Base-by-base conservation (phyloP, 2,329 filamentous ascomycete species). In the Nectriaceae sp. region DNA sequence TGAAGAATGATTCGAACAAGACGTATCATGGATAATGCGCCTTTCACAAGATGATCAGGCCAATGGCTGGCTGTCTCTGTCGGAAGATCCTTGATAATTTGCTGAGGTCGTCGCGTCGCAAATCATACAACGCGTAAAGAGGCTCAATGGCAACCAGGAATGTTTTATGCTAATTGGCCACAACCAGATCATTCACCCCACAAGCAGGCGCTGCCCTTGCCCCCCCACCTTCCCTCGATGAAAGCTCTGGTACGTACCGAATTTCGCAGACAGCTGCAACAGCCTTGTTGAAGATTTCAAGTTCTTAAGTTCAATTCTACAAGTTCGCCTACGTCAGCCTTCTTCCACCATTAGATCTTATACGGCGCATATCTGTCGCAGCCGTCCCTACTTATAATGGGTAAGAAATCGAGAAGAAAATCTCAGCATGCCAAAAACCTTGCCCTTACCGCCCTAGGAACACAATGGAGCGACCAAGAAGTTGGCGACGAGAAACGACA, bases 381-480 rank as follows among this genome's bases (percentile, higher is more conserved):
- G 46, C 55, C 42, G 47, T 43, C 21, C 6, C 21, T 29, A 6
- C 13, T 29, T 45, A 42, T n/a, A n/a, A 62, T 62, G 60, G 57
- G 60, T 58, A 62, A 61, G 54, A 56, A 53, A 43, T 21, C 46
- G 36, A 56, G 53, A 40, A 60, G 44, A 50, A 56, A 52, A 48
- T 33, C 48, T 19, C 40, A 37, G n/a, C 50, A 39, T 21, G 8
- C 42, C 33, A 29, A 45, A 55, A 36, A 49, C 37, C 53, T 56
- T 41, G 21, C 48, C 46, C 55, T 61, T 48, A 59, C 55, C 44
- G 33, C 42, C 44, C 39, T 45, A 59, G 57, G 40, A 52, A 6
- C 24, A 29, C 24, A 6, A 29, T 29, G 24, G 6, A 13, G 13
- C 24, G 13, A 13, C 24, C 24, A 29, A 13, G 13, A 29, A 29